These are phyloP conservation scores for Agrocybe praecox DNA, from an alignment of 768 basidiomycete genomes.

Conservation along the genomic window DNA sequence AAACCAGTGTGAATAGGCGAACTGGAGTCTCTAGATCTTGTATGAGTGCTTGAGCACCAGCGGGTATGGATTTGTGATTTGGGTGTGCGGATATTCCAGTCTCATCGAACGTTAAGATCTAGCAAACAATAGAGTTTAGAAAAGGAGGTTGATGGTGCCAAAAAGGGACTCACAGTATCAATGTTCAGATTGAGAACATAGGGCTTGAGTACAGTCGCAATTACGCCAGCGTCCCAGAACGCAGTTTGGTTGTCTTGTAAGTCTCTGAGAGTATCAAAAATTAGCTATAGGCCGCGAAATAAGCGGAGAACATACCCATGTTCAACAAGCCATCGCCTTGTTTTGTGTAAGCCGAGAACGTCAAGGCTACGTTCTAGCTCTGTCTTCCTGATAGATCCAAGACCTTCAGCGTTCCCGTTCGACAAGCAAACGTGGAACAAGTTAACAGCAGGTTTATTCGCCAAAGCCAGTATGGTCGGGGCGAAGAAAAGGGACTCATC, in stretches of 20 bases:
- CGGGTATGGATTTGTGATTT: constrained; percentile 77
- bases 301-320: constrained; percentile 56
- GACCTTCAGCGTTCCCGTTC: constrained; percentile 76
- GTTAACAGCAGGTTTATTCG: constrained; percentile 15
- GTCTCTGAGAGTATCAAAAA: constrained; percentile 36
- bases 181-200: constrained; percentile 65
- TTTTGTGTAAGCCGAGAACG: constrained; percentile 60
- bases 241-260: constrained; percentile 76
- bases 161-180: constrained; percentile 50
- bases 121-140: background rate
- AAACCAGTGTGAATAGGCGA: constrained; percentile 61
- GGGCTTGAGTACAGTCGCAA: constrained; percentile 59
- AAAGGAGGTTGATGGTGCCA: too few relatives aligned
- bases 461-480: constrained; percentile 72
- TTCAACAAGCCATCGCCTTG: constrained; percentile 63
- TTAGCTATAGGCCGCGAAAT: background rate
- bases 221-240: constrained; percentile 61
- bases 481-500: constrained; percentile 96
- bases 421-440: constrained; percentile 64
- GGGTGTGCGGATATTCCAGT: constrained; percentile 82
- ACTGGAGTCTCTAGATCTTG: constrained; percentile 28
- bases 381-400: constrained; percentile 57
- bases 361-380: constrained; percentile 71
- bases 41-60: constrained; percentile 52
- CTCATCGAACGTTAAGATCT: constrained; percentile 89